A percentile compares a stretch with the other conserved stretches of the same genome.
Conservation (phyloP, 345 rosid genomes). For the Geranium rotundifolium region DNA sequence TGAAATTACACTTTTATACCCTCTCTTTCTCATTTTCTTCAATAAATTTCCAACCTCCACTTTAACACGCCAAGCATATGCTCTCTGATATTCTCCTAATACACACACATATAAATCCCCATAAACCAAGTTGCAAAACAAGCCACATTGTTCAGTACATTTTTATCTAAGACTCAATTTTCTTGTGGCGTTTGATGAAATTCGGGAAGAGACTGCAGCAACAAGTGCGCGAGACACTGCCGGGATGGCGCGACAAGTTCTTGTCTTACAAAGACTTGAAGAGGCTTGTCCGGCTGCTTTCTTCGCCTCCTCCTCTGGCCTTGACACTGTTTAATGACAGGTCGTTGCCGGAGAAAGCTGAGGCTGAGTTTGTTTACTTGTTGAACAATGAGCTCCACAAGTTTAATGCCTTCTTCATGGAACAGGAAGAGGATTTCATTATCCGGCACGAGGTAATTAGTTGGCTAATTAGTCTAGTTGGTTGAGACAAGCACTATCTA, state of each 20-base stretch:
- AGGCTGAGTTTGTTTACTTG: slow-evolving; percentile 47
- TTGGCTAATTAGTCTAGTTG: too few relatives aligned
- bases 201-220: slow-evolving; percentile 79
- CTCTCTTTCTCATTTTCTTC: background rate
- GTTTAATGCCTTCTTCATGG: slow-evolving; percentile 73
- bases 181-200: slow-evolving; percentile 32
- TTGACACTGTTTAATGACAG: slow-evolving; percentile 12
- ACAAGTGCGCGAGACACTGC: slow-evolving; percentile 65
- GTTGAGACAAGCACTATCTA: too few relatives aligned
- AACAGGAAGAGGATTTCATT: slow-evolving; percentile 86
- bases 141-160: too few relatives aligned
- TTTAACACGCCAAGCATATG: background rate
- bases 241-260: slow-evolving; percentile 72
- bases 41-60: background rate
- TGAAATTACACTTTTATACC: background rate
- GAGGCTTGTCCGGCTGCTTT: slow-evolving; percentile 47
- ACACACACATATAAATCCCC: background rate
- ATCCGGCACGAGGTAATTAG: slow-evolving; percentile 53
- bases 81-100: background rate
- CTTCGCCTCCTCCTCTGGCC: slow-evolving; percentile 21
- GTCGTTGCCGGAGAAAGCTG: slow-evolving; percentile 1
- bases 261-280: slow-evolving; percentile 66
- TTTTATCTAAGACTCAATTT: background rate
- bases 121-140: background rate
- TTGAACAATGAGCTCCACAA: slow-evolving; percentile 74